These are phyloP conservation scores for Amphicarpaea edgeworthii DNA, from an alignment of 306 rosid species.

Conservation along the genomic window DNA sequence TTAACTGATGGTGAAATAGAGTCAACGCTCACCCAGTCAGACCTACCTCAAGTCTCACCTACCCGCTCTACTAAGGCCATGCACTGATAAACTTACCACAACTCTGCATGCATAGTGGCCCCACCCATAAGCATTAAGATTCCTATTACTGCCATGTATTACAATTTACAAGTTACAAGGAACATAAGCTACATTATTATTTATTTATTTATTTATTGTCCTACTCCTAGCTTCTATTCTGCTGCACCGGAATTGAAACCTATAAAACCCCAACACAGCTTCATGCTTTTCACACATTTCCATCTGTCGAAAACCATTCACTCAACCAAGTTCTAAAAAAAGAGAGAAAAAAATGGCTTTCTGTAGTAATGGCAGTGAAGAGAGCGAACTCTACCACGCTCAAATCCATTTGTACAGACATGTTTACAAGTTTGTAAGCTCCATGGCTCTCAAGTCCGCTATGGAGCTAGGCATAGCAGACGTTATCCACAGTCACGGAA, in stretches of 20 bases:
- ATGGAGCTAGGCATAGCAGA: slow-evolving; percentile 62
- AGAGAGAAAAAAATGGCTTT: slow-evolving; percentile 25
- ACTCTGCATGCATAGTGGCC: too few relatives aligned
- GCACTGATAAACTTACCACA: too few relatives aligned
- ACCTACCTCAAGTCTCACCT: too few relatives aligned
- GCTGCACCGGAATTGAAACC: neutral
- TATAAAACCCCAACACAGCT: neutral
- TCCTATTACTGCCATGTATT: too few relatives aligned
- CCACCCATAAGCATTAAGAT: too few relatives aligned
- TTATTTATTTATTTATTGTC: too few relatives aligned
- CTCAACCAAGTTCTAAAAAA: neutral
- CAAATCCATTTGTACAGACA: slow-evolving; percentile 62
- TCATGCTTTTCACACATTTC: neutral
- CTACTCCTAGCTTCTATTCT: too few relatives aligned
- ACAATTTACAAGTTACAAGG: too few relatives aligned
- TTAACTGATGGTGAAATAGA: too few relatives aligned
- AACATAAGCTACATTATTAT: too few relatives aligned
- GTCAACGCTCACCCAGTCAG: too few relatives aligned
- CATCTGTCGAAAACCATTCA: neutral
- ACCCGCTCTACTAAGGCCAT: too few relatives aligned
- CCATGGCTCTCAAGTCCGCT: slow-evolving; percentile 59
- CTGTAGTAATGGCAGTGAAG: neutral
- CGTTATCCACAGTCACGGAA: slow-evolving; percentile 54
- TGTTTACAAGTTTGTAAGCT: slow-evolving; percentile 43
- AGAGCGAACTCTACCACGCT: slow-evolving; percentile 48